phyloP scores from a whole-genome alignment of 2,329 filamentous ascomycete genomes.

The Colletotrichum sp. region DNA sequence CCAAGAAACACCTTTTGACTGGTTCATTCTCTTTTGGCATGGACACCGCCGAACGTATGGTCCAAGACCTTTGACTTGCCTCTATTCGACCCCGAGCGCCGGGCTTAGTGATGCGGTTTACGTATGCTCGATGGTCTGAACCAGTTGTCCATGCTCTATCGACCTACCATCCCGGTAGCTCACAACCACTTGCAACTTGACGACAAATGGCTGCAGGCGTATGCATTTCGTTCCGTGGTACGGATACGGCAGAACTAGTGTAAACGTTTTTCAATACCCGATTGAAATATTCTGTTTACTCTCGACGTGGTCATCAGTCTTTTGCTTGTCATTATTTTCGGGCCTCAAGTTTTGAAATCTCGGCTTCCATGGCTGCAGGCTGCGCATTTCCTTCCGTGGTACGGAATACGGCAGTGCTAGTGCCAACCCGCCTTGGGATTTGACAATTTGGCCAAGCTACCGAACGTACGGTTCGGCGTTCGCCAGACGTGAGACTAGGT shows the following conservation, averaged over 20 bases:
- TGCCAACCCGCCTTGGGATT: neutral
- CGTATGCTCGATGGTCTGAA: neutral
- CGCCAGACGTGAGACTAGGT: neutral
- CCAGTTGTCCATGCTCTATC: neutral
- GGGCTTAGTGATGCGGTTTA: neutral
- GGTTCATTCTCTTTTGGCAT: neutral
- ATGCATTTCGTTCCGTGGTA: too few relatives aligned
- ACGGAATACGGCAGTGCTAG: neutral
- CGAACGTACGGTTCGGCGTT: neutral
- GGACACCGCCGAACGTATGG: neutral
- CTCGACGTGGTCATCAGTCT: neutral
- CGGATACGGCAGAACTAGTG: neutral
- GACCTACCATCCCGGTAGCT: neutral
- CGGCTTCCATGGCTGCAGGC: neutral
- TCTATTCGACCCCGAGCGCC: neutral
- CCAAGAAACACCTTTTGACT: neutral
- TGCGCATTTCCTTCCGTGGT: neutral
- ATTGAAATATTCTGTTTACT: neutral
- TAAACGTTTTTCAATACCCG: neutral
- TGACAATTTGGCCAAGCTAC: neutral
- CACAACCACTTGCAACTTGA: neutral
- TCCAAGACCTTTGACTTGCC: neutral
- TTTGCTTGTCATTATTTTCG: neutral
- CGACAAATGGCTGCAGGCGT: neutral
- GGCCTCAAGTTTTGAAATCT: neutral